A percentile compares a stretch with the other conserved stretches of the same genome.
phyloP scores from a whole-genome alignment of 176 grass and related monocot genomes.

The barley (Hordeum vulgare) region MorexV3_pseudomolecules_assembly NC_058524.1:110000672-110001171 shows the following conservation, averaged over 20 bases:
- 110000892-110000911: not conserved
- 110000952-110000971: too few relatives aligned
- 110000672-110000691: not conserved
- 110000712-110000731: too few relatives aligned
- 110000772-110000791: rapidly evolving
- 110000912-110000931: too few relatives aligned
- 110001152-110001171: not conserved
- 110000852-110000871: not conserved
- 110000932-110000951: too few relatives aligned
- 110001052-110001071: not conserved
- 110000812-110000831: rapidly evolving
- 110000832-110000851: not conserved
- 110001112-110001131: not conserved
- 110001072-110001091: not conserved
- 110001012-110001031: not conserved
- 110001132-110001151: not conserved
- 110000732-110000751: too few relatives aligned
- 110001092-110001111: not conserved
- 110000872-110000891: too few relatives aligned
- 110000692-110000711: not conserved
- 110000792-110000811: rapidly evolving
- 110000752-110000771: not conserved
- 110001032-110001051: not conserved
- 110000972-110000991: too few relatives aligned
- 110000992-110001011: too few relatives aligned